Evolutionary conservation across 306 rosid genomes (phyloP).

Genomic region (Vigna hirtella): DNA sequence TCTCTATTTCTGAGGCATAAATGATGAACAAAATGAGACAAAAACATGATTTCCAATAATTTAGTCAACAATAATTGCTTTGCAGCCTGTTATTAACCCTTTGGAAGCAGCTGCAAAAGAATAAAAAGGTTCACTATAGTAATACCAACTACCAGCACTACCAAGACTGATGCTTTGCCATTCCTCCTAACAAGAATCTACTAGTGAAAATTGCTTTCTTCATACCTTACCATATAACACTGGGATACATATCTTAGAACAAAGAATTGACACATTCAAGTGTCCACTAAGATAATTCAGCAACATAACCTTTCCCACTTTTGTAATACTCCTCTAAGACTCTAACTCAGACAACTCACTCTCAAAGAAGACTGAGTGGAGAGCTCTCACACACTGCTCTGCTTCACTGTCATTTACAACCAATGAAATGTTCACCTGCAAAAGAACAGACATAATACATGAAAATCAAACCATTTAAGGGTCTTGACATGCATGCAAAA

Average conservation of each 20-base stretch:
- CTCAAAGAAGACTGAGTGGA: constrained; percentile 77
- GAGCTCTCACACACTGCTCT: constrained; percentile 84
- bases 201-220: constrained; percentile 40
- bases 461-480: neutral
- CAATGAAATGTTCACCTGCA: constrained; percentile 90
- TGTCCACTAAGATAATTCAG: constrained; percentile 34
- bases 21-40: neutral
- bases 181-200: constrained; percentile 29
- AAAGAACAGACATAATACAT: constrained; percentile 28
- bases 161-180: constrained; percentile 41
- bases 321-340: constrained; percentile 28
- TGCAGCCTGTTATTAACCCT: constrained; percentile 32
- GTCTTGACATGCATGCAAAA: neutral
- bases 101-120: constrained; percentile 33
- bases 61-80: constrained; percentile 8
- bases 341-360: constrained; percentile 45
- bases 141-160: constrained; percentile 22
- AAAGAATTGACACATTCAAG: constrained; percentile 11
- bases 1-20: too few species aligned
- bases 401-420: constrained; percentile 83
- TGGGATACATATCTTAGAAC: constrained; percentile 35
- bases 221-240: constrained; percentile 34
- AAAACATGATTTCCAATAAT: neutral
- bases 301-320: constrained; percentile 57
- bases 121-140: constrained; percentile 17